Conservation (phyloP, 129 eudicot genomes). For the Flaveria trinervia region DNA sequence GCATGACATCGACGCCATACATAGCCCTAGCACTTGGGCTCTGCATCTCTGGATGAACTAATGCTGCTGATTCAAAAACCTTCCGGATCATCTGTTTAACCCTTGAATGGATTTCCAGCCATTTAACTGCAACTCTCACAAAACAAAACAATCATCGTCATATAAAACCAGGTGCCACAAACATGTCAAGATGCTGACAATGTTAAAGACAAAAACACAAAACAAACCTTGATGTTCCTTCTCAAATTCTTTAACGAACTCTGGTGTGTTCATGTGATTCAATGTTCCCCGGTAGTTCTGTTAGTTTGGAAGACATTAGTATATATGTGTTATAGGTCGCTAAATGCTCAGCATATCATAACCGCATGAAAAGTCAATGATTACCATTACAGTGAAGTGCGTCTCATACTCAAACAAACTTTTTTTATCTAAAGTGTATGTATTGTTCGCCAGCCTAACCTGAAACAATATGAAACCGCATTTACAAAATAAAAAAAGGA, state of each 20-base stretch:
- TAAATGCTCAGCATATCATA: background rate
- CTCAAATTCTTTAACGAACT: constrained; percentile 86
- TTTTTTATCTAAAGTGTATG: constrained; percentile 71
- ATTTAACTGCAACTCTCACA: constrained; percentile 55
- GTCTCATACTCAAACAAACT: constrained; percentile 91
- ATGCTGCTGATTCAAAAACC: constrained; percentile 87
- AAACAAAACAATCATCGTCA: background rate
- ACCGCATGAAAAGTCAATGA: background rate
- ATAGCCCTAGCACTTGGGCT: constrained; percentile 78
- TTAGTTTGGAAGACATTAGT: constrained; percentile 13
- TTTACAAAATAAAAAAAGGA: background rate
- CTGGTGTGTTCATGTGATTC: constrained; percentile 88
- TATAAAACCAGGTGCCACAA: constrained; percentile 11
- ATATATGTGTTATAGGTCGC: background rate
- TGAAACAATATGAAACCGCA: constrained; percentile 35
- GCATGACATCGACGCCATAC: constrained; percentile 97
- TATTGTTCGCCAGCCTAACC: constrained; percentile 94
- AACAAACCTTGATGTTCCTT: constrained; percentile 73
- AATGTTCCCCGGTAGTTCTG: constrained; percentile 88
- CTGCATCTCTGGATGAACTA: constrained; percentile 96
- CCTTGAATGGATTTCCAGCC: constrained; percentile 80
- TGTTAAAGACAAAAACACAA: background rate
- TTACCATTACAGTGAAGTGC: constrained; percentile 99
- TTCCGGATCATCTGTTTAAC: constrained; percentile 73
- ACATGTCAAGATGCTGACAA: background rate